phyloP scores from a whole-genome alignment of 805 yeast genomes.

The Candida wancherniae region DNA sequence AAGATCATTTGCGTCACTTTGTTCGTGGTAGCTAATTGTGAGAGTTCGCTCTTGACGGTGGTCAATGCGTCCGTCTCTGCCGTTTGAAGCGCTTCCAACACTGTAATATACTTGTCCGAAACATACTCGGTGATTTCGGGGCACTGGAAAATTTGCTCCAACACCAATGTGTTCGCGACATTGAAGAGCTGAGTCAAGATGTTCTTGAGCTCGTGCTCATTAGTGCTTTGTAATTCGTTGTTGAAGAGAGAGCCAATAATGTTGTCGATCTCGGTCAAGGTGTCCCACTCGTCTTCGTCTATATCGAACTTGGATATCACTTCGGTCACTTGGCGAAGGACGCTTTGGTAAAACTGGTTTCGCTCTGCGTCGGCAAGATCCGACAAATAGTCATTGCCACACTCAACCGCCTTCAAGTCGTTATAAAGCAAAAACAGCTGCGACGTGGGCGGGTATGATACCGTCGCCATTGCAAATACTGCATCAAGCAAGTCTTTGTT shows the following conservation, averaged over 20 bases:
- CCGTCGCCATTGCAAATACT: conserved; percentile 27
- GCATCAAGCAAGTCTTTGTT: conserved; percentile 21
- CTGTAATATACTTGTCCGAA: conserved; percentile 26
- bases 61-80: conserved; percentile 8
- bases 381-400: conserved; percentile 12
- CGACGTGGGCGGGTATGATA: conserved; percentile 29
- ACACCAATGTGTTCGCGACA: conserved; percentile 25
- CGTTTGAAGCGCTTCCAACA: conserved; percentile 17
- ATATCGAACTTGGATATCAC: conserved; percentile 15
- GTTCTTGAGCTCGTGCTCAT: conserved; percentile 23
- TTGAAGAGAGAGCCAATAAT: conserved; percentile 16
- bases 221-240: conserved; percentile 23
- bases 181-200: conserved; percentile 24
- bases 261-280: conserved; percentile 15
- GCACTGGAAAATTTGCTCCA: conserved; percentile 21
- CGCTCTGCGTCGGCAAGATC: conserved; percentile 17
- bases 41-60: conserved; percentile 7
- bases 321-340: conserved; percentile 18
- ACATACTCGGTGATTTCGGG: conserved; percentile 34
- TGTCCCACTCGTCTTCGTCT: conserved; percentile 7
- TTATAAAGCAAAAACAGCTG: conserved; percentile 33
- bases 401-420: conserved; percentile 27
- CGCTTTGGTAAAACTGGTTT: conserved; percentile 17
- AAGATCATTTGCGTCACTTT: conserved; percentile 28
- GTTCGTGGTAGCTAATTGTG: conserved; percentile 10